Conservation (phyloP, 768 basidiomycete genomes). For the Lanmaoa rubissima region DNA sequence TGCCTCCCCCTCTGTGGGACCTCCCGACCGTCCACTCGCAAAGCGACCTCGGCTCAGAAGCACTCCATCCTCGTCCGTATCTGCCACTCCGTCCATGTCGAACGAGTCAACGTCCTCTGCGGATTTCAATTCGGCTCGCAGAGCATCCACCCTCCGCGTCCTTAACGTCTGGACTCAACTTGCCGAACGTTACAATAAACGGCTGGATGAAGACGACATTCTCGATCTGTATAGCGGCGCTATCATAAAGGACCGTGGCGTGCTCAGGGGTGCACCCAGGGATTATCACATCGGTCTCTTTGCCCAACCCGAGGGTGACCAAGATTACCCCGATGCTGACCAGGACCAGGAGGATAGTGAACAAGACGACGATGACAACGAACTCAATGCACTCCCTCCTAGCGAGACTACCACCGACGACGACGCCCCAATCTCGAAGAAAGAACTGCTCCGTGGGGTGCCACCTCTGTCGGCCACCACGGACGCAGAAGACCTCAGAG, state of each 20-base stretch:
- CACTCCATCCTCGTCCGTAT: slow-evolving; percentile 43
- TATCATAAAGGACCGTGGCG: slow-evolving; percentile 69
- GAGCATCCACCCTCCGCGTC: slow-evolving; percentile 52
- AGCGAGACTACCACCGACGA: slow-evolving; percentile 27
- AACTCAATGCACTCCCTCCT: slow-evolving; percentile 52
- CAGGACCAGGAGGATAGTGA: slow-evolving; percentile 46
- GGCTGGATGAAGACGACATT: slow-evolving; percentile 77
- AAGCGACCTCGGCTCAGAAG: slow-evolving; percentile 52
- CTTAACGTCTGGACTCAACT: slow-evolving; percentile 65
- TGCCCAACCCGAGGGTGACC: slow-evolving; percentile 38
- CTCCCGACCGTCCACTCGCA: slow-evolving; percentile 39
- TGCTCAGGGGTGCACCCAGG: slow-evolving; percentile 44
- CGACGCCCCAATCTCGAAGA: slow-evolving; percentile 31
- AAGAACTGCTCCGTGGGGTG: slow-evolving; percentile 34
- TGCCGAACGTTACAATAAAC: slow-evolving; percentile 62
- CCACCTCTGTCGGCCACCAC: slow-evolving; percentile 45
- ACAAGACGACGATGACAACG: slow-evolving; percentile 56
- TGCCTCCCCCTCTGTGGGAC: slow-evolving; percentile 28
- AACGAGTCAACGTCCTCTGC: slow-evolving; percentile 28
- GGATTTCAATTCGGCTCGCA: slow-evolving; percentile 53
- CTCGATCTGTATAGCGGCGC: slow-evolving; percentile 61
- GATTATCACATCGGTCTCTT: slow-evolving; percentile 54
- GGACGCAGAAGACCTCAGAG: slow-evolving; percentile 61
- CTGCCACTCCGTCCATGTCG: slow-evolving; percentile 33
- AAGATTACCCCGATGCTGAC: slow-evolving; percentile 38